These are phyloP conservation scores for Geranomyces michiganensis DNA, from an alignment of 192 early-diverging fungal genomes.

Conservation along the genomic window DNA sequence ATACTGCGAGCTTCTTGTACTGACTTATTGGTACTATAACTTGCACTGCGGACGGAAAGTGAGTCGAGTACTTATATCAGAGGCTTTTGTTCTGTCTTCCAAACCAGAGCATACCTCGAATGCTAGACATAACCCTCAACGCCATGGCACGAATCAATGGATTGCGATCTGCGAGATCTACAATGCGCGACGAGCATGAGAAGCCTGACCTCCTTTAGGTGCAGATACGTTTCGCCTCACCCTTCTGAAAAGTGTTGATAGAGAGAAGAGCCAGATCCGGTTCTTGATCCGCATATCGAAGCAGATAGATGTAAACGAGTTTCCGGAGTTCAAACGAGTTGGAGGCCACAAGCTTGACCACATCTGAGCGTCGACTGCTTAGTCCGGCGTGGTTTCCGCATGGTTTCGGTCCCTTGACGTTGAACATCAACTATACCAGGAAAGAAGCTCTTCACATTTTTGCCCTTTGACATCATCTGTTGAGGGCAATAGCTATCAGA, in stretches of 20 bases:
- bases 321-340: slow-evolving; percentile 86
- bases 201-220: not conserved
- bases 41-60: slow-evolving; percentile 56
- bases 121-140: slow-evolving; percentile 92
- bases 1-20: not conserved
- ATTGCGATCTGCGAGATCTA: slow-evolving; percentile 88
- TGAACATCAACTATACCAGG: slow-evolving; percentile 37
- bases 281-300: slow-evolving; percentile 95
- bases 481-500: not conserved
- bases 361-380: slow-evolving; percentile 54
- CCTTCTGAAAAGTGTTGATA: slow-evolving; percentile 97
- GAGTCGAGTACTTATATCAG: not conserved
- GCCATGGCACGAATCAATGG: slow-evolving; percentile 95
- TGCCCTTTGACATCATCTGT: slow-evolving; percentile 87
- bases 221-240: slow-evolving; percentile 8
- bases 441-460: slow-evolving; percentile 86
- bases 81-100: slow-evolving; percentile 17
- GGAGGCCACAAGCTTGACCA: slow-evolving; percentile 97
- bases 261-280: slow-evolving; percentile 93
- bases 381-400: too few relatives aligned
- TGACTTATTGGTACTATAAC: slow-evolving; percentile 83
- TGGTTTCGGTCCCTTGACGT: too few relatives aligned
- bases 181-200: not conserved
- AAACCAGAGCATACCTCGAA: slow-evolving; percentile 55
- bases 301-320: slow-evolving; percentile 94